A percentile compares a stretch with the other conserved stretches of the same genome.
phyloP scores from a whole-genome alignment of 495 filamentous ascomycete genomes.

The Xylaria nigripes region DNA sequence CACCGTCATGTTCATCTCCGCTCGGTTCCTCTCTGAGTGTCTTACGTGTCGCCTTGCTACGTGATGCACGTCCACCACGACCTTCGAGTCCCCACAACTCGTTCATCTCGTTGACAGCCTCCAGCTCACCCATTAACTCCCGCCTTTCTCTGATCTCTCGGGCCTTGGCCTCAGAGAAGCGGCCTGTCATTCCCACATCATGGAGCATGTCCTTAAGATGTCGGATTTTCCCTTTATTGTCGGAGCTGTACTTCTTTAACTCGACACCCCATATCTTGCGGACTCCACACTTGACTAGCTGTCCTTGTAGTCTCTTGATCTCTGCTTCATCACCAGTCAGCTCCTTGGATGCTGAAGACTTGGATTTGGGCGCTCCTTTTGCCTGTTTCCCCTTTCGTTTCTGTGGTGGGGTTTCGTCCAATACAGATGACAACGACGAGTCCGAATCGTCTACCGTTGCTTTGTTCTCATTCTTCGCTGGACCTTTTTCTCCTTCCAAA shows the following conservation, averaged over 20 bases:
- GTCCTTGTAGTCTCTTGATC: slow-evolving; percentile 84
- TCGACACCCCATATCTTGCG: slow-evolving; percentile 87
- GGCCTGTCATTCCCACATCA: slow-evolving; percentile 78
- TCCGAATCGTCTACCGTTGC: slow-evolving; percentile 48
- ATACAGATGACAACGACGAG: slow-evolving; percentile 70
- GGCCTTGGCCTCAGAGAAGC: slow-evolving; percentile 77
- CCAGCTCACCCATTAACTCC: slow-evolving; percentile 74
- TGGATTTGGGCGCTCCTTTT: slow-evolving; percentile 24
- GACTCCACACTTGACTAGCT: slow-evolving; percentile 85
- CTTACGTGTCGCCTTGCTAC: slow-evolving; percentile 25
- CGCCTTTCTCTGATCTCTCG: slow-evolving; percentile 74
- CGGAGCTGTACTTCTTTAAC: slow-evolving; percentile 62
- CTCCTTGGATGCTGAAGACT: slow-evolving; percentile 33
- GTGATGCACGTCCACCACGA: slow-evolving; percentile 25
- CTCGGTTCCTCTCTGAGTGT: slow-evolving; percentile 24
- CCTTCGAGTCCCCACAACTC: slow-evolving; percentile 61
- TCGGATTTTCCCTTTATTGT: slow-evolving; percentile 66
- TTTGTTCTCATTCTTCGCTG: slow-evolving; percentile 18
- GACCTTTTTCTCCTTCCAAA: slow-evolving; percentile 15
- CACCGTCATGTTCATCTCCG: slow-evolving; percentile 24
- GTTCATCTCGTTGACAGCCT: slow-evolving; percentile 69
- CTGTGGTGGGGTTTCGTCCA: slow-evolving; percentile 59
- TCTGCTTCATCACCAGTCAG: slow-evolving; percentile 62
- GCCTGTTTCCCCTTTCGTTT: slow-evolving; percentile 32
- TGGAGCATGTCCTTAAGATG: slow-evolving; percentile 71